phyloP scores from a whole-genome alignment of 805 yeast genomes.

The Hanseniaspora clermontiae region DNA sequence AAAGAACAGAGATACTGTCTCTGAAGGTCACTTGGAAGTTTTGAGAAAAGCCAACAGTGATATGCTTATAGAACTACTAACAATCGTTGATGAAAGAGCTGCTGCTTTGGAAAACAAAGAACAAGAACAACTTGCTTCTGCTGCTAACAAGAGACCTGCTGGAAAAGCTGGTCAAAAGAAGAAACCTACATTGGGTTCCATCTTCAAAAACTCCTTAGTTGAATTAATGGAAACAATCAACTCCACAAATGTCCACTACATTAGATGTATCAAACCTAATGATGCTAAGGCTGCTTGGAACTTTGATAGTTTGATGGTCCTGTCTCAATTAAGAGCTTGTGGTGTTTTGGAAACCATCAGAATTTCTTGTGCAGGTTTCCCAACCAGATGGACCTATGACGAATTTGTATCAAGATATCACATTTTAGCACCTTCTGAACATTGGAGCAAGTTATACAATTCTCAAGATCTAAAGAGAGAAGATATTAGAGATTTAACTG shows the following conservation, averaged over 20 bases:
- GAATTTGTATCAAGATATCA: constrained; percentile 87
- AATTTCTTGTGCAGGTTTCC: constrained; percentile 96
- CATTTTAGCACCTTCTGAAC: constrained; percentile 58
- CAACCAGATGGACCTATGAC: constrained; percentile 87
- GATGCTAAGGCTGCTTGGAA: constrained; percentile 91
- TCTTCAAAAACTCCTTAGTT: constrained; percentile 81
- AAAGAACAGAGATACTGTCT: constrained; percentile 93
- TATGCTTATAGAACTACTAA: constrained; percentile 51
- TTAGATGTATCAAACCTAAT: constrained; percentile 94
- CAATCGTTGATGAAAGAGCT: constrained; percentile 48
- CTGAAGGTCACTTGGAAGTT: constrained; percentile 86
- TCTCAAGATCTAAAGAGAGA: constrained; percentile 39
- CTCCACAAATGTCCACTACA: constrained; percentile 90
- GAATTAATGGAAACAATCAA: constrained; percentile 87
- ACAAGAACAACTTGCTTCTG: constrained; percentile 20
- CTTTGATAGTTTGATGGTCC: constrained; percentile 87
- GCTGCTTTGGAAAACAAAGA: constrained; percentile 35
- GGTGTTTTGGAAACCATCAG: constrained; percentile 96
- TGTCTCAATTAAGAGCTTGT: constrained; percentile 91
- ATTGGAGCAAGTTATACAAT: constrained; percentile 48
- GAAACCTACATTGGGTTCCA: constrained; percentile 89
- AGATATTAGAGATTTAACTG: constrained; percentile 52
- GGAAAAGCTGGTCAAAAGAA: constrained; percentile 38
- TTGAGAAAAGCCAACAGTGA: constrained; percentile 56
- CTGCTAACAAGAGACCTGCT: constrained; percentile 30